phyloP scores from a whole-genome alignment of 257 asterid species.

The Solanum arcanum region DNA sequence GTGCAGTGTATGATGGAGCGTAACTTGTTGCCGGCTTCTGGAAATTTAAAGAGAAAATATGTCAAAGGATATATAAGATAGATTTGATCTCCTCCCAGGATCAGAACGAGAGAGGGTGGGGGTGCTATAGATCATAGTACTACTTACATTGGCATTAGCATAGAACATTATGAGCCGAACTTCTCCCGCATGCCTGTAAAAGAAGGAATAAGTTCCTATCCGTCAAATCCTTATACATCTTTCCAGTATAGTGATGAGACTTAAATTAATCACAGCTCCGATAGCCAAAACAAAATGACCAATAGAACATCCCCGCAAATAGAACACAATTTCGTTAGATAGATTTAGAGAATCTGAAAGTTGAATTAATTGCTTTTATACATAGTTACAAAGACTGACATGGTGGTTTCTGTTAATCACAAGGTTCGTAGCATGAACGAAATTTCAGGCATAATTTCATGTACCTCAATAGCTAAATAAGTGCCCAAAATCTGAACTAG shows the following conservation, averaged over 20 bases:
- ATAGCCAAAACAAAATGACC: background rate
- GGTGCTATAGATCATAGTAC: background rate
- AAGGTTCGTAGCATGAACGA: background rate
- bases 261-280: background rate
- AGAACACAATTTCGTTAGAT: background rate
- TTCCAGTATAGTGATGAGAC: background rate
- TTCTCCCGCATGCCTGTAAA: conserved; percentile 78
- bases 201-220: background rate
- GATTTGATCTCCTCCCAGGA: background rate
- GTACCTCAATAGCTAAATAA: background rate
- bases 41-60: background rate
- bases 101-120: background rate
- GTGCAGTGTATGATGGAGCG: conserved; percentile 16
- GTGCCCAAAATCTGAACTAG: background rate
- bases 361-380: background rate
- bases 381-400: background rate
- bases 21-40: conserved; percentile 33
- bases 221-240: background rate
- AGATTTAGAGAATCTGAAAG: background rate
- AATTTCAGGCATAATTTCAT: background rate
- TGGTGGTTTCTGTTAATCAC: background rate
- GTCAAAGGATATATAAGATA: background rate
- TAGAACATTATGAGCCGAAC: conserved; percentile 79
- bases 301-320: background rate
- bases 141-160: conserved; percentile 55